These are phyloP conservation scores for Hymenoscyphus scutula DNA, from an alignment of 2,329 filamentous ascomycete genomes.

Conservation along the genomic window DNA sequence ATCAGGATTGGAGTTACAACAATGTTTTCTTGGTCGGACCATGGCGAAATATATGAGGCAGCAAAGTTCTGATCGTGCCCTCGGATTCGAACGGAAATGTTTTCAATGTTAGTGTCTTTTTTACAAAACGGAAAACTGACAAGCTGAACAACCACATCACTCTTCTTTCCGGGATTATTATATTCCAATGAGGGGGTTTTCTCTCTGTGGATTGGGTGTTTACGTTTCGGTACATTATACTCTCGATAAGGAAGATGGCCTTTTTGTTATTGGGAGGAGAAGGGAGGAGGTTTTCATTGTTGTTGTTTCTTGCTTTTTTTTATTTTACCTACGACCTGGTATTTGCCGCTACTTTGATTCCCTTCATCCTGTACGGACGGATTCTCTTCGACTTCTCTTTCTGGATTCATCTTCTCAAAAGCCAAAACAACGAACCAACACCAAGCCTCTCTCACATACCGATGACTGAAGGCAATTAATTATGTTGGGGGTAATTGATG, in stretches of 20 bases:
- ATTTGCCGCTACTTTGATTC: neutral
- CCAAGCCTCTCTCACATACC: neutral
- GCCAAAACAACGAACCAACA: neutral
- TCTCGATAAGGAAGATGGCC: neutral
- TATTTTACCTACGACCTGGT: neutral
- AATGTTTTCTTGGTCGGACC: conserved; percentile 4
- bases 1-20: conserved; percentile 14
- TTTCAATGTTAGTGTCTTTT: conserved; percentile 4
- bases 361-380: neutral
- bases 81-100: neutral
- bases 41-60: neutral
- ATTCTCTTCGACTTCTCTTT: neutral
- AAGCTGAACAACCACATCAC: conserved; percentile 4
- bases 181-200: neutral
- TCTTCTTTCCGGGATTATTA: neutral
- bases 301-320: neutral
- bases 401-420: neutral
- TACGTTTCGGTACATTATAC: conserved; percentile 10
- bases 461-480: neutral
- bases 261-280: neutral
- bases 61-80: neutral
- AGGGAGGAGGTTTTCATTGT: neutral
- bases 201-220: neutral
- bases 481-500: neutral
- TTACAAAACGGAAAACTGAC: neutral